Base-by-base conservation (phyloP, 116 monocot species). In the Papilionanthe hybrid region DNA sequence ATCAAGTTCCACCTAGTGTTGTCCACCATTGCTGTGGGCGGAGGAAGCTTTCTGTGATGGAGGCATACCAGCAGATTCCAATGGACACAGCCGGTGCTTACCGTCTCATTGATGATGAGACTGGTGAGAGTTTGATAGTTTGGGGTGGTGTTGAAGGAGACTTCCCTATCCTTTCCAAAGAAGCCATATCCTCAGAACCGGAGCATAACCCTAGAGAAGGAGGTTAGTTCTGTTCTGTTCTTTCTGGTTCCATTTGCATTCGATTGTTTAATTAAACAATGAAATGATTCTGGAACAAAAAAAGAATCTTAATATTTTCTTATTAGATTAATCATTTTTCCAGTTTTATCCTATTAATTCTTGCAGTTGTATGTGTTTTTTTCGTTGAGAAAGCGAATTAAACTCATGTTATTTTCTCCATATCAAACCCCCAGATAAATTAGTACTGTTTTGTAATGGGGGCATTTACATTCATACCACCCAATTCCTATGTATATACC, bases 81-180 rank as follows among this genome's bases (percentile, higher is more conserved):
- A 77, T 94, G 89, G 92, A 92, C 25, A 92, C 86, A 3, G 43
- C 96, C 20, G 96, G 92, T 42, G 92, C 96, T 13, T 96, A 94
- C 82, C 90, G 82, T 58, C 78, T 96, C 20, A 43, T 96, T 63
- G 86, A 96, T 78, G 86, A 90, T 12, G 79, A 79, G 20, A 93
- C 92, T 8, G 96, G 93, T 18, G 88, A 92, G 47, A 87, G 78
- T 55, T 67, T 93, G 85, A 96, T 96, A 65, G 89, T 96, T 58
- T 96, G 93, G 96, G 96, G 96, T 23, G 90, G 83, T 7, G 44
- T 84, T 5, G 89, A 91, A 29, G 69, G 3, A 42, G 76, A 30
- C n/a, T 83, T 82, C 1, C 79, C 86, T 30, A 75, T 87, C 22
- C 89, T 89, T n/a, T 86, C 94, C 72, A n/a, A 76, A 74, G 81